Conservation (phyloP, 2,329 filamentous ascomycete genomes). For the Colletotrichum lentis region DNA sequence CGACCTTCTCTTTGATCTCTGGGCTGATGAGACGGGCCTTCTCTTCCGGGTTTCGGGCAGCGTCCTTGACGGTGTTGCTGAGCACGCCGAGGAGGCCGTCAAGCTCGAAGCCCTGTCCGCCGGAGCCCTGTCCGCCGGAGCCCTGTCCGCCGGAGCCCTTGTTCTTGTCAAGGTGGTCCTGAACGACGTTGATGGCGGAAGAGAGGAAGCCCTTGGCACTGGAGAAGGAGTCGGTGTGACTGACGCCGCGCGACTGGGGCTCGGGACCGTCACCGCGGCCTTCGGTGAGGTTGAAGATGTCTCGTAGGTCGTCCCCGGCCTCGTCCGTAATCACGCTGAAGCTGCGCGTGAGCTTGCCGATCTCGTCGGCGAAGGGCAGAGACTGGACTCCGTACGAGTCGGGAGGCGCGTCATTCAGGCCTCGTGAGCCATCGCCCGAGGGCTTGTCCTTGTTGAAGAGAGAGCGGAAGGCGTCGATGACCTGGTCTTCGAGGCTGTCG, state of each 20-base stretch:
- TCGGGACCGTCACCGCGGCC: conserved; percentile 40
- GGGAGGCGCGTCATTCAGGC: conserved; percentile 48
- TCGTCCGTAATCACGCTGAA: conserved; percentile 53
- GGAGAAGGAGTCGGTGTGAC: conserved; percentile 41
- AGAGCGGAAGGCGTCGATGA: conserved; percentile 55
- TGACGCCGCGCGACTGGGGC: conserved; percentile 41
- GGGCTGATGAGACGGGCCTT: conserved; percentile 56
- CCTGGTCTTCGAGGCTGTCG: conserved; percentile 55
- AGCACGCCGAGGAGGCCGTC: conserved; percentile 55
- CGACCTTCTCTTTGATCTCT: conserved; percentile 57
- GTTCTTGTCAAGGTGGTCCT: conserved; percentile 50
- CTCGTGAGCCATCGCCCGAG: conserved; percentile 39
- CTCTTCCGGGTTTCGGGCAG: conserved; percentile 55
- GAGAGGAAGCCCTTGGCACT: conserved; percentile 52
- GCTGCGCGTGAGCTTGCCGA: conserved; percentile 52
- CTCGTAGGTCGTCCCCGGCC: conserved; percentile 53
- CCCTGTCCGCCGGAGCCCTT: conserved; percentile 43
- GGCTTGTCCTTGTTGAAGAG: conserved; percentile 51
- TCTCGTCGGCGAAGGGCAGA: conserved; percentile 57
- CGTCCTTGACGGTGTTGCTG: conserved; percentile 55
- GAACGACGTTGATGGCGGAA: conserved; percentile 52
- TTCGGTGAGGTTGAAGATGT: conserved; percentile 56
- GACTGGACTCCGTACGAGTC: conserved; percentile 53
- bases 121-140: conserved; percentile 45
- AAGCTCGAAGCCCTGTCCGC: conserved; percentile 49